Conservation (phyloP, 768 basidiomycete genomes). For the Leccinum olivaceopallidum region DNA sequence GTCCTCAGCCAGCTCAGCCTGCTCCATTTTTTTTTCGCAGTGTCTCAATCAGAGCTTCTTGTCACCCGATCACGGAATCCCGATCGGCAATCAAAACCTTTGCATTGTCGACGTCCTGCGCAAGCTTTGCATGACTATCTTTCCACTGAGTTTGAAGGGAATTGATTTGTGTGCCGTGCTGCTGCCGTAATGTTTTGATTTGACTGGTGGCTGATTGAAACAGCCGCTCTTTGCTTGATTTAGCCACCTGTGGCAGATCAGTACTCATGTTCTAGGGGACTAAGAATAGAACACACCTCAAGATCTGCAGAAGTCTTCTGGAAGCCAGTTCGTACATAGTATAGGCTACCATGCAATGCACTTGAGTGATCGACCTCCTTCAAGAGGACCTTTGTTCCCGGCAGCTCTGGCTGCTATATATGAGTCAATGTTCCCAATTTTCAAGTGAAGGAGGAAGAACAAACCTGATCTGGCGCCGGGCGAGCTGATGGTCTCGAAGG, state of each 20-base stretch:
- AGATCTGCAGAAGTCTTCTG: not conserved
- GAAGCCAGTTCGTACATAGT: not conserved
- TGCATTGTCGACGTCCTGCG: not conserved
- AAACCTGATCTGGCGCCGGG: not conserved
- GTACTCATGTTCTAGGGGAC: not conserved
- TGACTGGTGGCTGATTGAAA: not conserved
- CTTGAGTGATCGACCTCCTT: not conserved
- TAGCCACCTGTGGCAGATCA: not conserved
- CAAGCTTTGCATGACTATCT: not conserved
- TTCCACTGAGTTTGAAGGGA: not conserved
- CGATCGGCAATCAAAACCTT: not conserved
- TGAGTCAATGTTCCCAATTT: not conserved
- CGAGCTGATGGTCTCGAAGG: not conserved
- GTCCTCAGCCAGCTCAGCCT: no score
- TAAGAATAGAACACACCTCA: not conserved
- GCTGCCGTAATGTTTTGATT: not conserved
- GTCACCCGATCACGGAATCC: not conserved
- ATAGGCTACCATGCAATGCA: not conserved
- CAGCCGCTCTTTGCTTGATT: not conserved
- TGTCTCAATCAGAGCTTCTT: not conserved
- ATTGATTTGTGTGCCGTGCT: not conserved
- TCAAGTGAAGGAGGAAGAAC: not conserved
- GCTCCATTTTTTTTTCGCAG: not conserved
- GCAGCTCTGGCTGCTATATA: not conserved
- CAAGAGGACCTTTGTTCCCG: not conserved